A percentile compares a stretch with the other conserved stretches of the same genome.
phyloP scores from a whole-genome alignment of 441 rosid genomes.

The Pelargonium australe region DNA sequence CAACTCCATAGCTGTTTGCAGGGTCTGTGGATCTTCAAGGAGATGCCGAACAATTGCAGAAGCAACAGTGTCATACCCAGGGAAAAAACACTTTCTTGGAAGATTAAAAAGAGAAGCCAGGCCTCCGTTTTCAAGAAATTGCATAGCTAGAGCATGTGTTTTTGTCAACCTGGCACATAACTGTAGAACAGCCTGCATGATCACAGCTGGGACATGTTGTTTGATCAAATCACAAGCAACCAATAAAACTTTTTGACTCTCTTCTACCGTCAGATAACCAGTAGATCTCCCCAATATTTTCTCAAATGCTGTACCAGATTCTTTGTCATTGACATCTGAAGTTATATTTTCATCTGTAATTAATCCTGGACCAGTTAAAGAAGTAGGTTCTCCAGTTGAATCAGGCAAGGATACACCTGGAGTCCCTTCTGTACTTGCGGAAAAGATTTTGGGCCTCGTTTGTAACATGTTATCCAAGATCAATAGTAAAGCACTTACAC shows the following conservation, averaged over 20 bases:
- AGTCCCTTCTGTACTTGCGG: slow-evolving; percentile 47
- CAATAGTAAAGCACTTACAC: slow-evolving; percentile 72
- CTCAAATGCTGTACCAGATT: slow-evolving; percentile 43
- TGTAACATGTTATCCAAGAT: slow-evolving; percentile 82
- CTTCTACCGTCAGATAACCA: slow-evolving; percentile 70
- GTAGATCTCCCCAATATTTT: slow-evolving; percentile 69
- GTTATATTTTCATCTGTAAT: slow-evolving; percentile 33
- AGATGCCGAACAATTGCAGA: slow-evolving; percentile 85
- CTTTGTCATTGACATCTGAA: slow-evolving; percentile 47
- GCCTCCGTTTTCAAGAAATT: slow-evolving; percentile 85
- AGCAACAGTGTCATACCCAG: slow-evolving; percentile 86
- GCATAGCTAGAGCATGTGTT: slow-evolving; percentile 67
- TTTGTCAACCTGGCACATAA: slow-evolving; percentile 89
- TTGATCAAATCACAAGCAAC: slow-evolving; percentile 69
- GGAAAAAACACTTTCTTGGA: slow-evolving; percentile 80
- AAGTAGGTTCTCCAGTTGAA: slow-evolving; percentile 34
- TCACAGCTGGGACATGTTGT: slow-evolving; percentile 74
- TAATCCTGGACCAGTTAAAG: slow-evolving; percentile 32
- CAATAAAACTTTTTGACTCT: slow-evolving; percentile 58
- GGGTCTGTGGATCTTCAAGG: slow-evolving; percentile 93
- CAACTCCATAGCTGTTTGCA: slow-evolving; percentile 94
- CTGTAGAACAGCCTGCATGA: slow-evolving; percentile 97
- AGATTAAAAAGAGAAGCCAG: slow-evolving; percentile 71
- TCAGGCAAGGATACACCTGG: slow-evolving; percentile 46
- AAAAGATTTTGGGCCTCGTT: slow-evolving; percentile 46